These are phyloP conservation scores for Starmerella gropengiesseri DNA, from an alignment of 805 yeast genomes.

Conservation along the genomic window DNA sequence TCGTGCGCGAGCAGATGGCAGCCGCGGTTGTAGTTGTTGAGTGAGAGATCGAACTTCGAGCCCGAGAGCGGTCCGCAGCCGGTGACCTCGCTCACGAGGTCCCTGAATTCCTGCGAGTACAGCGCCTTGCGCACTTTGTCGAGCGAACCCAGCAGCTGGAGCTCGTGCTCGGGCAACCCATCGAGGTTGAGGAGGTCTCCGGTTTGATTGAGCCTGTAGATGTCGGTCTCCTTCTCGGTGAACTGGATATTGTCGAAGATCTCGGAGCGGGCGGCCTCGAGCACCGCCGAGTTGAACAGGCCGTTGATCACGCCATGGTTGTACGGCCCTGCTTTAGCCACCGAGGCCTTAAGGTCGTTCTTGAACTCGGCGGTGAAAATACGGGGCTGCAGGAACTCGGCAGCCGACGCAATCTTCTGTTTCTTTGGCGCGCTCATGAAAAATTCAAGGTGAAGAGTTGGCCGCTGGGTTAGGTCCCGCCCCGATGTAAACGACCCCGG, in stretches of 20 bases:
- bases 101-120: constrained; percentile 76
- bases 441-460: too few species aligned
- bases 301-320: constrained; percentile 77
- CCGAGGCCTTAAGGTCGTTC: constrained; percentile 21
- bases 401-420: constrained; percentile 2
- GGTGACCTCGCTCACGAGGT: constrained; percentile 62
- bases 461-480: too few species aligned
- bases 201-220: constrained; percentile 77
- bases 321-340: constrained; percentile 61
- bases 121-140: constrained; percentile 75
- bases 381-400: constrained; percentile 9
- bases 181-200: constrained; percentile 85
- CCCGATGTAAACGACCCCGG: too few species aligned
- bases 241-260: constrained; percentile 75
- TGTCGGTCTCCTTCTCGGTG: constrained; percentile 93
- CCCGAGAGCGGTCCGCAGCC: constrained; percentile 87
- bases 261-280: constrained; percentile 74
- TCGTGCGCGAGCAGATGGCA: constrained; percentile 93
- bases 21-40: constrained; percentile 82
- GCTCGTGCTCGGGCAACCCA: constrained; percentile 68
- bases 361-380: constrained; percentile 15
- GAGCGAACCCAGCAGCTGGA: constrained; percentile 60
- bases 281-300: constrained; percentile 62
- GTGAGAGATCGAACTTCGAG: constrained; percentile 80
- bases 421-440: constrained; percentile 2